Evolutionary conservation across 2,329 filamentous ascomycete species (phyloP), one percentile per base, ranked within the genome.

Genomic region (Xylariales sp.): DNA sequence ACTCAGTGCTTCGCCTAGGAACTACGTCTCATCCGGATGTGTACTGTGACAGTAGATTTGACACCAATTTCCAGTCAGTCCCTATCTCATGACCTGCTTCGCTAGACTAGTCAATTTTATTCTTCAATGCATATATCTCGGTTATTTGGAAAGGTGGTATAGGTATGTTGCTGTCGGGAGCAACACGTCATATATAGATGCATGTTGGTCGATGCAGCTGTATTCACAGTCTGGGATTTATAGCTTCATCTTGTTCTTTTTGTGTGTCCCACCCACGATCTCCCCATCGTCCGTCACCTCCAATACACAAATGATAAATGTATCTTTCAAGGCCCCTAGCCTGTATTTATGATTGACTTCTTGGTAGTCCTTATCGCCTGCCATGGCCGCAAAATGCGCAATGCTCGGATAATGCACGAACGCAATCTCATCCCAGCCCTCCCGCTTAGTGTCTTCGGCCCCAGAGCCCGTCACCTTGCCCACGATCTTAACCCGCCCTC

Each of bases 361-460:
- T 53, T 76, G 74, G 23, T 76, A 76, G 28, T 75, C 73, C 4
- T 36, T 55, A 46, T 68, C 72, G 16, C 66, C 66, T 1, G 73
- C 70, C 76, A 77, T 90, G 74, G 89, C 87, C 50, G 85, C 85
- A 73, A 90, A 90, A 76, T 90, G 87, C 68, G 77, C 70, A 43
- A 90, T 85, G 58, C 83, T 88, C 3, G 89, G 88, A 77, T 90
- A 90, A 79, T 90, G 88, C 63, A 88, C 89, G 50, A 90, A 80
- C 0, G 88, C 88, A 68, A 91, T 83, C 77, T 91, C 88, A 75
- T 90, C 86, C 88, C 89, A 91, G 60, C 78, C 79, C 62, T 67
- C 55, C 56, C 48, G 36, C 45, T 46, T 28, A 18, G 45, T 61
- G 5, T 39, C 39, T 18, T 48, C 64, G 9, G 39, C 41, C 14